A percentile compares a stretch with the other conserved stretches of the same genome.
phyloP scores from a whole-genome alignment of 2,329 filamentous ascomycete species.

The Monosporascus ibericus region DNA sequence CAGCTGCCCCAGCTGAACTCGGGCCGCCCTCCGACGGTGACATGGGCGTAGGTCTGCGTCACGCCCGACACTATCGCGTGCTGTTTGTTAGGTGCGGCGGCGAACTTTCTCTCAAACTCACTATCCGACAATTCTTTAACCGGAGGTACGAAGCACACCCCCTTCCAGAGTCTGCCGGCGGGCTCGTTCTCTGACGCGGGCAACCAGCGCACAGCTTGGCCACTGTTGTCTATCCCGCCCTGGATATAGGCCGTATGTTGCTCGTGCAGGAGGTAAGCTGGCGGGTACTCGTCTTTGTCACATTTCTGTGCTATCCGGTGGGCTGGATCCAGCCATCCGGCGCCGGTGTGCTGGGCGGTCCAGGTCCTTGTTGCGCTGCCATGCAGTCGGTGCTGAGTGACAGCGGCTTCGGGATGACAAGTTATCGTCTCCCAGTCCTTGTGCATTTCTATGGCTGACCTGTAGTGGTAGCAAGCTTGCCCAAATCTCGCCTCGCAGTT shows the following conservation, averaged over 20 bases:
- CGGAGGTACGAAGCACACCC: slow-evolving; percentile 2
- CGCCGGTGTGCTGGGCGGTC: neutral
- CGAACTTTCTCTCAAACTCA: slow-evolving; percentile 1
- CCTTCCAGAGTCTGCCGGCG: slow-evolving; percentile 7
- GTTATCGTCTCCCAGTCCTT: slow-evolving; percentile 3
- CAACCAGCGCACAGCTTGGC: slow-evolving; percentile 6
- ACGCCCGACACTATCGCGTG: neutral
- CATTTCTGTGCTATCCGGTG: neutral
- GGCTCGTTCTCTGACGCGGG: slow-evolving; percentile 5
- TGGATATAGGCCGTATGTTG: neutral
- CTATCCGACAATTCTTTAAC: slow-evolving; percentile 1
- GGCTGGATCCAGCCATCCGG: neutral
- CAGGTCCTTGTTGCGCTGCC: neutral
- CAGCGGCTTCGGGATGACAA: slow-evolving; percentile 1
- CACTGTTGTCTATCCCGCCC: neutral
- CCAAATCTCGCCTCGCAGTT: slow-evolving; percentile 6
- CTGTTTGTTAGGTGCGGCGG: neutral
- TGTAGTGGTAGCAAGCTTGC: slow-evolving; percentile 20
- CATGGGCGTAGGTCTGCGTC: neutral
- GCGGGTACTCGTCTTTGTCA: slow-evolving; percentile 2
- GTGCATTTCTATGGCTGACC: slow-evolving; percentile 10
- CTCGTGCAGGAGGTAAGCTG: neutral
- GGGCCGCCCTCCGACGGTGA: slow-evolving; percentile 4
- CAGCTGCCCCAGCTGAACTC: slow-evolving; percentile 5
- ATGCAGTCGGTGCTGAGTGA: neutral